A percentile compares a stretch with the other conserved stretches of the same genome.
Evolutionary conservation across 2,329 filamentous ascomycete genomes (phyloP).

Genomic region (Sporothrix dimorphospora): DNA sequence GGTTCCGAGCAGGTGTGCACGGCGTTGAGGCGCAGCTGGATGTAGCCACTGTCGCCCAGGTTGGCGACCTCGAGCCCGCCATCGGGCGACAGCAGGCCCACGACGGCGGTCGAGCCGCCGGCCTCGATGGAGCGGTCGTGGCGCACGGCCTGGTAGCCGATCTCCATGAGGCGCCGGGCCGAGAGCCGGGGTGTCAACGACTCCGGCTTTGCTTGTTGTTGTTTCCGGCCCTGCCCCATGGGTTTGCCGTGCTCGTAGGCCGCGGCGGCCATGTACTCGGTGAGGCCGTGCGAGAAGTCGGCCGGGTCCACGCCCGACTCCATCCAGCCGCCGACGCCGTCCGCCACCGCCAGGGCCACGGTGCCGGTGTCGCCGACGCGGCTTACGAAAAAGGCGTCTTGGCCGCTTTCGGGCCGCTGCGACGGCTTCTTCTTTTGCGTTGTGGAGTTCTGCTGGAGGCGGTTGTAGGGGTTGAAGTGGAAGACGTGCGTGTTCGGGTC

Average conservation of each 20-base stretch:
- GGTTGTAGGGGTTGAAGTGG: constrained; percentile 69
- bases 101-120: constrained; percentile 88
- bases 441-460: constrained; percentile 56
- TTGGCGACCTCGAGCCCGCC: constrained; percentile 88
- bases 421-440: constrained; percentile 47
- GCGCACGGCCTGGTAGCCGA: constrained; percentile 81
- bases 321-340: constrained; percentile 94
- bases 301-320: constrained; percentile 91
- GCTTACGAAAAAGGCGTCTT: constrained; percentile 94
- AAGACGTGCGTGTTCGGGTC: constrained; percentile 70
- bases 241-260: constrained; percentile 60
- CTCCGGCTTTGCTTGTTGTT: constrained; percentile 35
- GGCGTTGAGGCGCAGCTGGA: constrained; percentile 82
- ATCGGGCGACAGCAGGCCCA: constrained; percentile 74
- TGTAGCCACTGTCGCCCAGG: constrained; percentile 90
- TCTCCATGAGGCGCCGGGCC: constrained; percentile 74
- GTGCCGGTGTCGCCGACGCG: constrained; percentile 71
- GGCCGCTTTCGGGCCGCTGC: constrained; percentile 74
- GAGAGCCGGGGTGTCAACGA: constrained; percentile 48
- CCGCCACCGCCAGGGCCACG: constrained; percentile 85
- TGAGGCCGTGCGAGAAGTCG: constrained; percentile 92
- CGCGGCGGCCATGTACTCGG: constrained; percentile 85
- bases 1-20: constrained; percentile 81
- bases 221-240: constrained; percentile 29
- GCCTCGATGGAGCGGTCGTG: constrained; percentile 73